Evolutionary conservation across 192 early-diverging fungal genomes (phyloP), one percentile per base, ranked within the genome.

Genomic region (Coemansia sp.): DNA sequence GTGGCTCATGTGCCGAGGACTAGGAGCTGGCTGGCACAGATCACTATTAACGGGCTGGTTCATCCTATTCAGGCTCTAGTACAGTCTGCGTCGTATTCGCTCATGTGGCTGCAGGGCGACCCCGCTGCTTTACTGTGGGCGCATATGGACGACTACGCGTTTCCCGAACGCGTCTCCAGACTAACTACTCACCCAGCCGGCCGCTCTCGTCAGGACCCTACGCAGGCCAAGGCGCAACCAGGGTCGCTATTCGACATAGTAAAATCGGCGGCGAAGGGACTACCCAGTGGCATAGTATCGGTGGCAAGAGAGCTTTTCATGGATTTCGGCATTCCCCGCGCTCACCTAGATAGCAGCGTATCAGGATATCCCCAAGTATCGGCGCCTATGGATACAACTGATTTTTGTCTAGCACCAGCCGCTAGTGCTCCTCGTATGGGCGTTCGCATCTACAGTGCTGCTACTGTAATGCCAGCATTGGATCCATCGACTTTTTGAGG

Each of bases 121-220:
- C 81, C 81, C 0, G 73, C 81, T 0, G 77, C 63, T 0, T 73
- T 73, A 3, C 73, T 84, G 44, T 79, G 76, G 81, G 71, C 55
- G 6, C 66, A 68, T 22, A 84, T 84, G 52, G 77, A 84, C 61
- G 76, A 78, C 70, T 84, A 84, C 15, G 81, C 81, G 20, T 84
- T 84, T 40, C 81, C 81, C 1, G 76, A 84, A 38, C 75, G 80
- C 22, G 75, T 82, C 2, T 60, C 57, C 2, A 68, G 70, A 5
- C 52, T 43, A 16, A 44, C 70, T 0, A 33, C 72, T 12, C 46
- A 55, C 15, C 80, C 80, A 0, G 80, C 80, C 1, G 80, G 80
- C 33, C 71, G 80, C 6, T 52, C 72, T 9, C 18, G 67, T 3
- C 5, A 38, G 27, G 75, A 77, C 18, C 75, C 72, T 2, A 65